These are phyloP conservation scores for Colletotrichum cereale DNA, from an alignment of 2,329 filamentous ascomycete genomes.

Conservation along the genomic window DNA sequence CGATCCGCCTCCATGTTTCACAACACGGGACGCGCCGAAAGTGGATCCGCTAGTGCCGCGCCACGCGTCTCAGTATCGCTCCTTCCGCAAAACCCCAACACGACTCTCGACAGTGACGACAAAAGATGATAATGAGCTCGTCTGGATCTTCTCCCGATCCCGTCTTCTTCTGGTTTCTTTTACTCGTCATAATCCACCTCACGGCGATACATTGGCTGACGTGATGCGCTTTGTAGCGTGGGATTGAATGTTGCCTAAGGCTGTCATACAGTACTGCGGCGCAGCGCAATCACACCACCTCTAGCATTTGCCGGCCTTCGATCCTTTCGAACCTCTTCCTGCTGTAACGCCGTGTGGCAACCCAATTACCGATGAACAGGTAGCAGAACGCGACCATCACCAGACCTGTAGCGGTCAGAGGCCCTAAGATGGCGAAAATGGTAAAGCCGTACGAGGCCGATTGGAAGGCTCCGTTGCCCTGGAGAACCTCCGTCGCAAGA, in stretches of 20 bases:
- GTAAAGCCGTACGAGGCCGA: conserved; percentile 60
- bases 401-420: conserved; percentile 45
- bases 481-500: neutral
- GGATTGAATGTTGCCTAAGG: too few species aligned
- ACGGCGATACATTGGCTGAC: too few species aligned
- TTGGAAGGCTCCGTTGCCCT: conserved; percentile 55
- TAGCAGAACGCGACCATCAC: conserved; percentile 41
- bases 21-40: neutral
- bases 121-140: conserved; percentile 1
- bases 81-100: neutral
- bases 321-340: neutral
- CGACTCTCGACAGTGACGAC: neutral
- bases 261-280: too few species aligned
- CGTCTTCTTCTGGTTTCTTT: too few species aligned
- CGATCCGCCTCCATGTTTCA: neutral
- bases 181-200: too few species aligned
- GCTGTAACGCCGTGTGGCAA: conserved; percentile 23
- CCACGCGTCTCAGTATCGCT: neutral
- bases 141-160: too few species aligned
- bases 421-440: conserved; percentile 59
- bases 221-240: too few species aligned
- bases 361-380: conserved; percentile 35
- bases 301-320: too few species aligned
- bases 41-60: neutral
- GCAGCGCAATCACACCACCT: too few species aligned